Evolutionary conservation across 2,329 filamentous ascomycete genomes (phyloP).

Genomic region (Phialophora tarda): DNA sequence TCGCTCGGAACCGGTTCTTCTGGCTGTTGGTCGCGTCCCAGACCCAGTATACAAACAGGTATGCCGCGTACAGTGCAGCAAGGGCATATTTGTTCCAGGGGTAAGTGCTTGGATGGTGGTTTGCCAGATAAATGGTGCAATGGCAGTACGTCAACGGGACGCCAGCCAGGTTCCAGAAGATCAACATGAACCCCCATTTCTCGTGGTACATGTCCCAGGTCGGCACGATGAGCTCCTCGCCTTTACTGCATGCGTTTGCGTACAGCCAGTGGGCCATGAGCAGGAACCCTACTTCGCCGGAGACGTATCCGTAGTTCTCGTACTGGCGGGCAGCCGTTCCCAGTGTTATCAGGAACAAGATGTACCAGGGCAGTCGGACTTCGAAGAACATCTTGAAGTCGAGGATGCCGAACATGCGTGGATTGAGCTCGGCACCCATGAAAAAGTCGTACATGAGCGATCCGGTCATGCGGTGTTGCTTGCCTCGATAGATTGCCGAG

Average conservation of each 20-base stretch:
- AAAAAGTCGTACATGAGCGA: slow-evolving; percentile 84
- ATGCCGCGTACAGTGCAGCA: slow-evolving; percentile 68
- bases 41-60: slow-evolving; percentile 84
- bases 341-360: slow-evolving; percentile 77
- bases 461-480: slow-evolving; percentile 90
- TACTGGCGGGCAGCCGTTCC: slow-evolving; percentile 82
- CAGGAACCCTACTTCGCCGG: slow-evolving; percentile 81
- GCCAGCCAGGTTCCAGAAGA: slow-evolving; percentile 95
- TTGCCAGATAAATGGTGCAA: slow-evolving; percentile 87
- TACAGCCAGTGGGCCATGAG: slow-evolving; percentile 91
- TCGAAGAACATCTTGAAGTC: slow-evolving; percentile 98
- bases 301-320: slow-evolving; percentile 83
- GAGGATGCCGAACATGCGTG: slow-evolving; percentile 79
- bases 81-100: slow-evolving; percentile 74
- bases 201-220: slow-evolving; percentile 98
- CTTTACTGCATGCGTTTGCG: slow-evolving; percentile 89
- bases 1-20: slow-evolving; percentile 87
- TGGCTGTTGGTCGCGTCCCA: slow-evolving; percentile 93
- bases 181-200: slow-evolving; percentile 97
- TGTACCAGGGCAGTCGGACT: slow-evolving; percentile 90
- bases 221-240: slow-evolving; percentile 85
- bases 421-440: slow-evolving; percentile 87
- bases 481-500: slow-evolving; percentile 79
- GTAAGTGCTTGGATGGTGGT: slow-evolving; percentile 78
- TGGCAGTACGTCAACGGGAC: slow-evolving; percentile 92